Evolutionary conservation across 1,284 basidiomycete species (phyloP).

Genomic region (Melampsora americana): DNA sequence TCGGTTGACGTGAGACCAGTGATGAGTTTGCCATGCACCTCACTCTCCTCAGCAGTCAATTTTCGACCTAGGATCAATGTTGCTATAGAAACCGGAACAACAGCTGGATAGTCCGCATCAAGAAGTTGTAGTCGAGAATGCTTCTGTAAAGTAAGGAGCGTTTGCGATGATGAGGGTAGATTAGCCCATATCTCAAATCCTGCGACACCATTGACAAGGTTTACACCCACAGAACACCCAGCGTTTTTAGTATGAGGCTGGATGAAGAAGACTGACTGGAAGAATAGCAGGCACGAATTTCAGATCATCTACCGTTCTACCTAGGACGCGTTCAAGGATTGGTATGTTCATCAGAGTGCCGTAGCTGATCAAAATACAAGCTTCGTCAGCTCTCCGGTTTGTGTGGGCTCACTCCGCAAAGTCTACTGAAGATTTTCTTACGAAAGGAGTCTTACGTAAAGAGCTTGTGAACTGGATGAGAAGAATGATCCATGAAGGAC

Average conservation of each 20-base stretch:
- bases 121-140: conserved; percentile 22
- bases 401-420: no score
- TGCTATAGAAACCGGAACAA: conserved; percentile 8
- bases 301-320: conserved; percentile 5
- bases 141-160: not conserved
- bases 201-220: not conserved
- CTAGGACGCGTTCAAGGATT: conserved; percentile 19
- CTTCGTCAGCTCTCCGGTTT: no score
- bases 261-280: not conserved
- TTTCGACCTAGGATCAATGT: not conserved
- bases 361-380: not conserved
- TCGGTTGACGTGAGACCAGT: not conserved
- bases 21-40: not conserved
- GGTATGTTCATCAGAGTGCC: conserved; percentile 22
- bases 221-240: no score
- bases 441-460: no score
- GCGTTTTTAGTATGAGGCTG: no score
- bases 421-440: no score
- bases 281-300: not conserved
- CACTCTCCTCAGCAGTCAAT: not conserved
- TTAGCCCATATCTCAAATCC: not conserved
- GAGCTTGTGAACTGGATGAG: no score
- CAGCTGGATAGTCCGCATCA: conserved; percentile 24
- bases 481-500: no score
- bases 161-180: not conserved